A percentile compares a stretch with the other conserved stretches of the same genome.
Evolutionary conservation across 306 rosid species (phyloP).

Genomic region (Sicyos baderoa): DNA sequence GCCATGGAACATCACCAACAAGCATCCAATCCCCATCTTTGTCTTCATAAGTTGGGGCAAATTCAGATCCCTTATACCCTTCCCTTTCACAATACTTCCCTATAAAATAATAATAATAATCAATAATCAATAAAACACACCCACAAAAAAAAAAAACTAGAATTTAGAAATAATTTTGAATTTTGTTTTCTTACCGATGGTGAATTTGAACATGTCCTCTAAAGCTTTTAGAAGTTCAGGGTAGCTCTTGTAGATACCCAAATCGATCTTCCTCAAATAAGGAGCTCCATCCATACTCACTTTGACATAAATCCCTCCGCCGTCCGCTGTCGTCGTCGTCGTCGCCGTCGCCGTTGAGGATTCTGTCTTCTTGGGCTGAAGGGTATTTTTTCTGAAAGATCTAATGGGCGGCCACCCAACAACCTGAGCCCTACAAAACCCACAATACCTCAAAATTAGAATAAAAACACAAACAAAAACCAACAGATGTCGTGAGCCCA

Average conservation of each 20-base stretch:
- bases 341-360: too few relatives aligned
- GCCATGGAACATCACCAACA: conserved; percentile 92
- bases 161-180: too few relatives aligned
- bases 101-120: too few relatives aligned
- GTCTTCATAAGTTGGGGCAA: too few relatives aligned
- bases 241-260: conserved; percentile 51
- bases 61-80: conserved; percentile 63
- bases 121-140: too few relatives aligned
- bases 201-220: conserved; percentile 71
- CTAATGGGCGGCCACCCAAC: conserved; percentile 96
- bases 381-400: conserved; percentile 60
- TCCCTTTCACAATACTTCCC: conserved; percentile 73
- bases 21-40: conserved; percentile 98
- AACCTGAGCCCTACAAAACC: conserved; percentile 54
- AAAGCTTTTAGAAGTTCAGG: conserved; percentile 58
- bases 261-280: conserved; percentile 82
- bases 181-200: too few relatives aligned
- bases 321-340: conserved; percentile 24
- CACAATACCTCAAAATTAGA: not conserved
- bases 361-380: conserved; percentile 35
- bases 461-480: not conserved
- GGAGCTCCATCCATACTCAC: conserved; percentile 99
- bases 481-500: too few relatives aligned
- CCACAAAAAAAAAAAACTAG: too few relatives aligned
- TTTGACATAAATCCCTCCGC: conserved; percentile 59